Evolutionary conservation across 2,329 filamentous ascomycete genomes (phyloP).

Genomic region (Aspergillus ustus): DNA sequence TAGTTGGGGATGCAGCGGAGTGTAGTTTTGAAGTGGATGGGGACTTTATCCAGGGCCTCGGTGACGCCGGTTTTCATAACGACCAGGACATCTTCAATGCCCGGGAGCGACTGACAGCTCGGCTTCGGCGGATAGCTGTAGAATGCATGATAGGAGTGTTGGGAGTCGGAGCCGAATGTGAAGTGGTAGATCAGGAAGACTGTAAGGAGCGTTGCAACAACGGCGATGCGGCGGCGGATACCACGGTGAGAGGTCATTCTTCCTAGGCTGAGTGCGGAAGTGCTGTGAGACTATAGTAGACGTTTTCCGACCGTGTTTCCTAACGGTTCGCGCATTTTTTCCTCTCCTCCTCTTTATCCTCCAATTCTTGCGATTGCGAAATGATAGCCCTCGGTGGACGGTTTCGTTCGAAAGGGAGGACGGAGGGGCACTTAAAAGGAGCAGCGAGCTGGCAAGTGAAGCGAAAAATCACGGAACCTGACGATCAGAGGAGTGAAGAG

Average conservation of each 20-base stretch:
- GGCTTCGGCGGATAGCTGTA: background rate
- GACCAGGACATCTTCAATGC: conserved; percentile 59
- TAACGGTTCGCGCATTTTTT: background rate
- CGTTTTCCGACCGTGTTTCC: background rate
- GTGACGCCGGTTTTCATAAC: conserved; percentile 64
- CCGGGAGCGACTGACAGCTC: conserved; percentile 42
- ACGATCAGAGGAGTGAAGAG: background rate
- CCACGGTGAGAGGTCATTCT: conserved; percentile 49
- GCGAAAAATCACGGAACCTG: background rate
- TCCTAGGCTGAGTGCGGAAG: conserved; percentile 12
- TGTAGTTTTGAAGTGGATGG: conserved; percentile 59
- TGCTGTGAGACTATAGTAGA: background rate
- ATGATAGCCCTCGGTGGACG: background rate
- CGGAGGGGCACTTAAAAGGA: conserved; percentile 2
- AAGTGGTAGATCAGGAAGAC: conserved; percentile 60
- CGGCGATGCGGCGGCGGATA: conserved; percentile 42
- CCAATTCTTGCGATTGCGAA: background rate
- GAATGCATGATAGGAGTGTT: conserved; percentile 39
- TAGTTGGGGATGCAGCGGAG: conserved; percentile 61
- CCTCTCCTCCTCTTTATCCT: background rate
- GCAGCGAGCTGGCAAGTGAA: background rate
- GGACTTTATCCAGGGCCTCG: conserved; percentile 60
- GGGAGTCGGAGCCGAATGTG: conserved; percentile 64
- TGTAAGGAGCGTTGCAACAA: conserved; percentile 62
- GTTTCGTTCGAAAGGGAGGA: background rate